phyloP scores from a whole-genome alignment of 2,329 filamentous ascomycete genomes.

The Microcyclospora pomicola region DNA sequence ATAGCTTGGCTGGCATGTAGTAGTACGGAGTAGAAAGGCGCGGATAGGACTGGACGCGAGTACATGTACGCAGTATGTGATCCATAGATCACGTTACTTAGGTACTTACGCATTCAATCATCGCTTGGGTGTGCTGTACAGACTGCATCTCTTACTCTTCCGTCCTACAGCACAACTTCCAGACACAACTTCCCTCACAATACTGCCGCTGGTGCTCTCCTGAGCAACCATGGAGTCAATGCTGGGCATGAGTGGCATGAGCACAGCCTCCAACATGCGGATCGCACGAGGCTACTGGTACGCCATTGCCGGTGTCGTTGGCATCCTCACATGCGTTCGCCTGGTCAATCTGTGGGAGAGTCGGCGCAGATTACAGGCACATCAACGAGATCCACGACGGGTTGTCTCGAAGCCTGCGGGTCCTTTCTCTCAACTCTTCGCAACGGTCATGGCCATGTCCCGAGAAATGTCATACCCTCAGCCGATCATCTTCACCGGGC shows the following conservation, averaged over 20 bases:
- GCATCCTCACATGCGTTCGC: slow-evolving; percentile 10
- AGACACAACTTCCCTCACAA: too few relatives aligned
- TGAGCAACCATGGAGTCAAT: too few relatives aligned
- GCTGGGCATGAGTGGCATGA: slow-evolving; percentile 12
- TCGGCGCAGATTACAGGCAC: slow-evolving; percentile 5
- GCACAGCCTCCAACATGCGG: slow-evolving; percentile 11
- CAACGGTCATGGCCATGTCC: slow-evolving; percentile 13
- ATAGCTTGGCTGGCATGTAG: too few relatives aligned
- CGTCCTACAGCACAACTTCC: too few relatives aligned
- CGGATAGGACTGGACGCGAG: too few relatives aligned
- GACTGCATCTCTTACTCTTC: too few relatives aligned
- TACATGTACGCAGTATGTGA: too few relatives aligned
- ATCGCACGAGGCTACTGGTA: slow-evolving; percentile 20
- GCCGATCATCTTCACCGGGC: slow-evolving; percentile 18
- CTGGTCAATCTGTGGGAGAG: slow-evolving; percentile 7
- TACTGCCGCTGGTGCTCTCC: too few relatives aligned
- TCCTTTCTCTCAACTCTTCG: slow-evolving; percentile 13
- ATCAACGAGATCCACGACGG: slow-evolving; percentile 2
- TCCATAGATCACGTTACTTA: too few relatives aligned
- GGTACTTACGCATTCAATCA: too few relatives aligned
- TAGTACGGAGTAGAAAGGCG: too few relatives aligned
- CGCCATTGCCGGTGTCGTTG: slow-evolving; percentile 14
- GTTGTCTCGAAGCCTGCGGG: slow-evolving; percentile 5
- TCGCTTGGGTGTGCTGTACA: too few relatives aligned
- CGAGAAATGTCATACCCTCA: slow-evolving; percentile 19